Evolutionary conservation across 2,329 filamentous ascomycete genomes (phyloP).

Genomic region (Penicillium italicum): DNA sequence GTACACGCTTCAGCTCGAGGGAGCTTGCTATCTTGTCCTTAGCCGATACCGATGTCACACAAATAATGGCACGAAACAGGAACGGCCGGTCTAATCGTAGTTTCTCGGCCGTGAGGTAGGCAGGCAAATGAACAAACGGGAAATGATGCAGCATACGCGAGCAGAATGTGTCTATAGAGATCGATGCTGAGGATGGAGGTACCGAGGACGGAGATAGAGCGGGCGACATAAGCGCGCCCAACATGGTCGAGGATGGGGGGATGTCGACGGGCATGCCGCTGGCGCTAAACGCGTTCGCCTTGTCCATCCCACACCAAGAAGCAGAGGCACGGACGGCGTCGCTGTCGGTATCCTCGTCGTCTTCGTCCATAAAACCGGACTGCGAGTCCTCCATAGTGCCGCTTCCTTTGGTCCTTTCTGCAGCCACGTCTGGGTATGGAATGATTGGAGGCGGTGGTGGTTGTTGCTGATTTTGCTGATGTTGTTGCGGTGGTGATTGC

Average conservation of each 20-base stretch:
- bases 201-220: background rate
- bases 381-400: background rate
- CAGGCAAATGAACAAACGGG: background rate
- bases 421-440: background rate
- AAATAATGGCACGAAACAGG: background rate
- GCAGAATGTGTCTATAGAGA: background rate
- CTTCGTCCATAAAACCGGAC: background rate
- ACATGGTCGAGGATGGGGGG: background rate
- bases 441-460: background rate
- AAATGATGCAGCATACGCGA: background rate
- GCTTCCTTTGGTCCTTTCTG: background rate
- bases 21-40: background rate
- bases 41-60: background rate
- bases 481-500: background rate
- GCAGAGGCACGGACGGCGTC: background rate
- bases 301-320: background rate
- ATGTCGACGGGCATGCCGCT: background rate
- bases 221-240: background rate
- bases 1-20: background rate
- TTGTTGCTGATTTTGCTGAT: background rate
- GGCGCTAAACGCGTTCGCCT: background rate
- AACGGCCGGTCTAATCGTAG: background rate
- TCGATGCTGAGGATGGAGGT: background rate
- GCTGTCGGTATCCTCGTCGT: background rate
- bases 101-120: background rate